Evolutionary conservation across 2,329 filamentous ascomycete genomes (phyloP).

Genomic region (Fusarium tjaetaba): DNA sequence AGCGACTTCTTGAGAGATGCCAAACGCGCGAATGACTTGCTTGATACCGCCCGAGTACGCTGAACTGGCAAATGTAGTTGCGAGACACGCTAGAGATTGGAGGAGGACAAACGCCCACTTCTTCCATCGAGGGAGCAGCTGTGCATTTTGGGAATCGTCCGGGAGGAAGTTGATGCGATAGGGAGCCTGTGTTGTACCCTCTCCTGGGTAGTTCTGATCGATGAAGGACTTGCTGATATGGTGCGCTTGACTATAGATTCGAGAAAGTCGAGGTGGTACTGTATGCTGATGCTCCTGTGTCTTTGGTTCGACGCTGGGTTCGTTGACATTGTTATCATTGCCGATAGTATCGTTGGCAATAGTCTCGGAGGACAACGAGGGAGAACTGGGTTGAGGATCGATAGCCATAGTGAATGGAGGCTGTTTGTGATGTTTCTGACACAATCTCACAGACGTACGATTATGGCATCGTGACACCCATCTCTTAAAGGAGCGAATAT

Average conservation of each 20-base stretch:
- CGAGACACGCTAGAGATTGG: slow-evolving; percentile 69
- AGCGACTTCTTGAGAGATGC: slow-evolving; percentile 60
- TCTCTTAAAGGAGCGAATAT: not conserved
- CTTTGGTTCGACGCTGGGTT: not conserved
- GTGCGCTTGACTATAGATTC: not conserved
- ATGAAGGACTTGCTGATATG: not conserved
- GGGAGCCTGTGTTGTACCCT: slow-evolving; percentile 72
- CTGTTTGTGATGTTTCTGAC: not conserved
- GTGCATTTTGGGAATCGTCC: slow-evolving; percentile 72
- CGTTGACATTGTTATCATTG: not conserved
- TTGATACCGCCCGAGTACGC: slow-evolving; percentile 68
- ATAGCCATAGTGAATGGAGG: not conserved
- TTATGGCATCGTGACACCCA: not conserved
- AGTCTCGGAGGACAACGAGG: not conserved
- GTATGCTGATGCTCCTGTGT: too few relatives aligned
- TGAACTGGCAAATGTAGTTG: slow-evolving; percentile 74
- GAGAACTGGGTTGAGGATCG: not conserved
- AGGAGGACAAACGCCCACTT: slow-evolving; percentile 71
- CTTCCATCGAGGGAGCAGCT: slow-evolving; percentile 61
- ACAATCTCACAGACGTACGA: not conserved
- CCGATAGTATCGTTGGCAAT: not conserved
- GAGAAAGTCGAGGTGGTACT: rapidly evolving
- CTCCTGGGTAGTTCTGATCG: slow-evolving; percentile 59
- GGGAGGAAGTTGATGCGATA: slow-evolving; percentile 76
- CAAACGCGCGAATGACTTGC: slow-evolving; percentile 65